Conservation (phyloP, 441 rosid genomes). For the Populus hybrid region DNA sequence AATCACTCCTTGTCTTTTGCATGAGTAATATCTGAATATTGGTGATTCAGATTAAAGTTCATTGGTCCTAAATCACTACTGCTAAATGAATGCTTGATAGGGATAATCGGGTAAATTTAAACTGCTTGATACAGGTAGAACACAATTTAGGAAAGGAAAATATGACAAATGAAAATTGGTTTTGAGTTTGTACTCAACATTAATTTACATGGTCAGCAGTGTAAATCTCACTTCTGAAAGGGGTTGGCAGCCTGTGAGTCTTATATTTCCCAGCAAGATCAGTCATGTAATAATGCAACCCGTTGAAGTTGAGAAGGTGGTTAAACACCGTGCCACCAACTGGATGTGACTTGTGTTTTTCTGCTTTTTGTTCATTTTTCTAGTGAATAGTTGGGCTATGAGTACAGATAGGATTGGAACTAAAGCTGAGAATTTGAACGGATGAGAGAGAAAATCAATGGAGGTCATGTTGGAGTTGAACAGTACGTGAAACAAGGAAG, state of each 20-base stretch:
- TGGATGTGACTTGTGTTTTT: conserved; percentile 38
- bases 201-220: conserved; percentile 46
- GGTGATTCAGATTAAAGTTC: neutral
- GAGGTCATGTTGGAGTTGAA: neutral
- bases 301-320: conserved; percentile 58
- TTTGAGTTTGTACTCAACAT: conserved; percentile 60
- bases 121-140: neutral
- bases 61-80: neutral
- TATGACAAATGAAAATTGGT: conserved; percentile 35
- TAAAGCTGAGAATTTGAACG: conserved; percentile 16
- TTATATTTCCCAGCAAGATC: conserved; percentile 35
- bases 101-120: too few species aligned
- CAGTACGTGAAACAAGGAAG: too few species aligned
- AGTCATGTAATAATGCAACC: conserved; percentile 62
- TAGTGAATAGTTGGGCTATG: conserved; percentile 5
- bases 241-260: conserved; percentile 43
- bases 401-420: conserved; percentile 20
- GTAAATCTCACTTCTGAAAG: conserved; percentile 47
- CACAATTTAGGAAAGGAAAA: too few species aligned
- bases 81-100: neutral
- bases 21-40: too few species aligned
- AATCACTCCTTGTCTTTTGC: too few species aligned
- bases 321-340: conserved; percentile 48
- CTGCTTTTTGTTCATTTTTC: conserved; percentile 1
- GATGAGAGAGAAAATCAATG: conserved; percentile 19